Evolutionary conservation across 768 basidiomycete species (phyloP), one percentile per base, ranked within the genome.

Genomic region (Hericium alpestre): DNA sequence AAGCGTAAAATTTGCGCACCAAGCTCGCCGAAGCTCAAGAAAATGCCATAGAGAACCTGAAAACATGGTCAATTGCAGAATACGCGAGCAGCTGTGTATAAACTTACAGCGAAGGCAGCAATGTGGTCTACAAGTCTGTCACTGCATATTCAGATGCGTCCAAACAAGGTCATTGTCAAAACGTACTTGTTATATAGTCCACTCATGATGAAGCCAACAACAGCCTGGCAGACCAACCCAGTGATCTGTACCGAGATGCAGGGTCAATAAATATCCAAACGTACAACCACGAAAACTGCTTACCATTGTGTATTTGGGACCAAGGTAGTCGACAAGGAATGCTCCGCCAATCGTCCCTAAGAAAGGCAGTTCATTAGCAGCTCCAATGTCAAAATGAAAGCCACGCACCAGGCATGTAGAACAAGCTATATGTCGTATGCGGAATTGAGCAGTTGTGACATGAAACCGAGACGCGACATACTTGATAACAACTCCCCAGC

Each of bases 131-230:
- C 78, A 55, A 93, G 73, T n/a, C 79, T 82, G 53, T 16, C 22
- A 18, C 51, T 10, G 23, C 18, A 40, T 12, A 50, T 9, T 53
- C 7, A 38, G 18, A 43, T 20, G 12, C 4, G n/a, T 25, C 37
- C 48, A 38, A 11, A 48, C 48, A 38, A 3, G 54, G n/a, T 1
- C 10, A 18, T 46, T 22, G 18, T 16, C 10, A 2, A 40, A n/a
- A 65, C 74, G 38, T 61, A 81, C 70, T 75, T 72, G 23, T 59
- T 64, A 71, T 94, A 96, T 18, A 82, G 72, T 1, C 90, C 94
- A 59, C 88, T 88, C 86, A 97, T 90, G 68, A 91, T 80, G 72
- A 96, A 96, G 6, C 94, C 90, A 51, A 89, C 73, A 60, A 88
- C 52, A 2, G 86, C 83, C 67, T 91, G 89, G 23, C 70, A 63